Evolutionary conservation across 2,329 filamentous ascomycete species (phyloP).

Genomic region (Aspergillus ibericus): DNA sequence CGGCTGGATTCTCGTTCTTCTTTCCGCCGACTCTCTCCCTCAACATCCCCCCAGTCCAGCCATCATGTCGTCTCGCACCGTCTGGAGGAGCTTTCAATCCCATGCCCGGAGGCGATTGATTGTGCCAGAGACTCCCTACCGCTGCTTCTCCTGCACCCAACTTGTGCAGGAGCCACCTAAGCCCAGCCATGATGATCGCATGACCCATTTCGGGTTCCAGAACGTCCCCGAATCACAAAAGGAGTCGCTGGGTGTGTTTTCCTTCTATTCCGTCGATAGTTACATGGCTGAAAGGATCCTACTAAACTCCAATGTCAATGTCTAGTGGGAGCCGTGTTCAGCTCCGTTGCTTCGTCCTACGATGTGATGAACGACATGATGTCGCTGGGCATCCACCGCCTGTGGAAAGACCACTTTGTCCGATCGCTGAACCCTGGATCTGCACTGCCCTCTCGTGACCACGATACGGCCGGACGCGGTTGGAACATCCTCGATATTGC

Average conservation of each 20-base stretch:
- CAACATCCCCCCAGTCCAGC: not conserved
- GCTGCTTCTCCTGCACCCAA: slow-evolving; percentile 54
- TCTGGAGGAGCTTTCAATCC: slow-evolving; percentile 39
- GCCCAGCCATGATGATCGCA: slow-evolving; percentile 50
- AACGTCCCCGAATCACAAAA: slow-evolving; percentile 81
- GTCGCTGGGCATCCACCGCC: slow-evolving; percentile 92
- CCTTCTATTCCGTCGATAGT: not conserved
- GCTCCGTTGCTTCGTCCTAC: slow-evolving; percentile 89
- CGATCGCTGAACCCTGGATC: slow-evolving; percentile 82
- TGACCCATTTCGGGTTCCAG: slow-evolving; percentile 89
- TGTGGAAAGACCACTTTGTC: slow-evolving; percentile 98
- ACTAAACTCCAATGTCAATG: not conserved
- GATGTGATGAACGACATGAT: slow-evolving; percentile 99
- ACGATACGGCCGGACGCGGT: slow-evolving; percentile 42
- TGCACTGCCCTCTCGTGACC: slow-evolving; percentile 39
- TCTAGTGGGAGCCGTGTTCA: slow-evolving; percentile 83
- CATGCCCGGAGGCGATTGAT: slow-evolving; percentile 32
- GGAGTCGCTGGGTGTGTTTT: slow-evolving; percentile 58
- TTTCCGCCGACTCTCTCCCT: not conserved
- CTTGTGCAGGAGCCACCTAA: slow-evolving; percentile 41
- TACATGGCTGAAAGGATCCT: not conserved
- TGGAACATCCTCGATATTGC: slow-evolving; percentile 91
- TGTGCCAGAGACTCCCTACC: slow-evolving; percentile 36
- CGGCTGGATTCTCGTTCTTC: not conserved
- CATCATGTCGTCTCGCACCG: slow-evolving; percentile 36